Evolutionary conservation across 495 filamentous ascomycete species (phyloP).

Genomic region (Podospora sp.): DNA sequence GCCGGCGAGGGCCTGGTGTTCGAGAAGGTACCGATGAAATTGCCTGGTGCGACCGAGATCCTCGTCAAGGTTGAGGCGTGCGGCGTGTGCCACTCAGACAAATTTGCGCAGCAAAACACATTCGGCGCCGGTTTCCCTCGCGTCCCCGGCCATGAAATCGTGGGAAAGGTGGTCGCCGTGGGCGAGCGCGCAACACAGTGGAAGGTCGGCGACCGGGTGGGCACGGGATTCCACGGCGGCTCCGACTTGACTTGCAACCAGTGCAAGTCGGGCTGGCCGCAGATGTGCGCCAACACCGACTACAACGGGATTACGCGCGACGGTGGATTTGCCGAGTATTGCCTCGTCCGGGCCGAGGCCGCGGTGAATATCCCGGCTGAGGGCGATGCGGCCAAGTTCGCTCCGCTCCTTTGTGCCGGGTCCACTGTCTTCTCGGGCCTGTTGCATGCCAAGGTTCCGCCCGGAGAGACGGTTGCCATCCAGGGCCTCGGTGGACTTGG

Average conservation of each 20-base stretch:
- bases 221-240: slow-evolving; percentile 40
- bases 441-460: slow-evolving; percentile 62
- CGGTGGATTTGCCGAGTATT: slow-evolving; percentile 60
- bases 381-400: slow-evolving; percentile 60
- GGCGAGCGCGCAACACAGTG: slow-evolving; percentile 61
- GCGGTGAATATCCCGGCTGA: slow-evolving; percentile 60
- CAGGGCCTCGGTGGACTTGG: slow-evolving; percentile 70
- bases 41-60: slow-evolving; percentile 71
- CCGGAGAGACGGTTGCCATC: slow-evolving; percentile 62
- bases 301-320: slow-evolving; percentile 54
- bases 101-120: slow-evolving; percentile 71
- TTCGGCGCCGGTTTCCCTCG: slow-evolving; percentile 67
- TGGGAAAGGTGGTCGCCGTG: slow-evolving; percentile 51
- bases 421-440: slow-evolving; percentile 69
- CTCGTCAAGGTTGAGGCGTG: slow-evolving; percentile 66
- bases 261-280: slow-evolving; percentile 46
- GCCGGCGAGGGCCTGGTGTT: slow-evolving; percentile 15
- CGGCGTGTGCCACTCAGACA: slow-evolving; percentile 78
- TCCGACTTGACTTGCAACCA: slow-evolving; percentile 28
- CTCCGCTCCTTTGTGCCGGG: slow-evolving; percentile 72
- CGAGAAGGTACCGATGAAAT: slow-evolving; percentile 46
- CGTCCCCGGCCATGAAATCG: slow-evolving; percentile 55
- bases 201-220: slow-evolving; percentile 51
- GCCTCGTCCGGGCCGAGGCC: slow-evolving; percentile 62
- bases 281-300: slow-evolving; percentile 55